Evolutionary conservation across 805 yeast species (phyloP).

Genomic region (Saturnispora mendoncae): DNA sequence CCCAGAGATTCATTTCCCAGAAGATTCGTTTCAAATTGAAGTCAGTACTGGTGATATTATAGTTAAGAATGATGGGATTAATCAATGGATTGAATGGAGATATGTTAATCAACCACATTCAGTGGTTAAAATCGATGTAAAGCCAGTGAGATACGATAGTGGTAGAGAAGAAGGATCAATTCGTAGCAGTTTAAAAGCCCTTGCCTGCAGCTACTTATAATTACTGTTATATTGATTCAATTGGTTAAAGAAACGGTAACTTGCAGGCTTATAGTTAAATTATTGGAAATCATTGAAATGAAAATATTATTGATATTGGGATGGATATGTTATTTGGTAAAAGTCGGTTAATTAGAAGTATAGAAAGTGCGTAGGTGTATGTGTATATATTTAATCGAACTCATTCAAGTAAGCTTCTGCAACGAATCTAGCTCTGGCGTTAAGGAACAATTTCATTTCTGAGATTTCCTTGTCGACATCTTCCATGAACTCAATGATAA

Average conservation of each 20-base stretch:
- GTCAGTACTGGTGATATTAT: conserved; percentile 43
- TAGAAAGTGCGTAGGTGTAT: not conserved
- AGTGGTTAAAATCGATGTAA: not conserved
- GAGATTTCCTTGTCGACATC: conserved; percentile 98
- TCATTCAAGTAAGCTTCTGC: conserved; percentile 94
- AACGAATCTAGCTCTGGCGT: conserved; percentile 94
- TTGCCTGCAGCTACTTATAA: conserved; percentile 29
- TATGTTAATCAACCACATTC: conserved; percentile 5
- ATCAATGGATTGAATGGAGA: conserved; percentile 62
- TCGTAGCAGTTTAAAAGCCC: conserved; percentile 24
- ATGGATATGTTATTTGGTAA: conserved; percentile 4
- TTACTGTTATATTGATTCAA: not conserved
- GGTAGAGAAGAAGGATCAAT: not conserved
- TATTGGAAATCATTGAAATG: conserved; percentile 14
- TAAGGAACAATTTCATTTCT: conserved; percentile 93
- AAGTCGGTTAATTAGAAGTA: not conserved
- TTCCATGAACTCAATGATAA: conserved; percentile 97
- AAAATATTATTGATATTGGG: conserved; percentile 11
- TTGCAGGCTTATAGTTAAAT: conserved; percentile 25
- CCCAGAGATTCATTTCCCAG: conserved; percentile 65
- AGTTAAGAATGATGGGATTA: conserved; percentile 40
- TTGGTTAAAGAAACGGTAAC: conserved; percentile 2
- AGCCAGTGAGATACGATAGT: not conserved
- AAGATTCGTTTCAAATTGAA: conserved; percentile 39
- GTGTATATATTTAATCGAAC: conserved; percentile 44